Conservation (phyloP, 305 asterid genomes). For the Fraxinus albicans region DNA sequence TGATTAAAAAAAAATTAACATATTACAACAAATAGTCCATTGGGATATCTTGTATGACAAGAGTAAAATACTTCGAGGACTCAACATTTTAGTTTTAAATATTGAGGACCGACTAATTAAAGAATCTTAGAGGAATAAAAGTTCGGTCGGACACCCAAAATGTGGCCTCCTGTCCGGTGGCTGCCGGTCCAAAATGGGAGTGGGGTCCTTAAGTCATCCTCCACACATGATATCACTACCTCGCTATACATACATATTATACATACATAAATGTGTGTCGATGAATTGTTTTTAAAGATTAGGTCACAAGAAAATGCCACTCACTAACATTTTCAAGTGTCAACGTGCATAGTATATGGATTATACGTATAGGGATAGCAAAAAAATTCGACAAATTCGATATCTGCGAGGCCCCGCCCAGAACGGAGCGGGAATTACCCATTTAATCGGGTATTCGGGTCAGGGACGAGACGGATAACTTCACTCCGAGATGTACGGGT, state of each 20-base stretch:
- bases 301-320: not conserved
- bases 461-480: no score
- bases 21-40: not conserved
- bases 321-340: not conserved
- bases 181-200: conserved; percentile 35
- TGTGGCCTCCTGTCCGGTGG: conserved; percentile 50
- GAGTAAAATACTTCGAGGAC: not conserved
- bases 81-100: no score
- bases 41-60: not conserved
- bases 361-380: not conserved
- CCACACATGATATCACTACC: conserved; percentile 11
- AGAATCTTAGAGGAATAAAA: not conserved
- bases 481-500: no score
- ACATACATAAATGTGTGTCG: not conserved
- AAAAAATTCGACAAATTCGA: no score
- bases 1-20: no score
- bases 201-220: conserved; percentile 20
- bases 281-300: not conserved
- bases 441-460: no score
- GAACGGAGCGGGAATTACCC: no score
- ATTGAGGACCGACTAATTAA: not conserved
- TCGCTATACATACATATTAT: conserved; percentile 19
- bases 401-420: no score
- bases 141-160: conserved; percentile 20
- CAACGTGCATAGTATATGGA: not conserved